Conservation (phyloP, 2,329 filamentous ascomycete species). For the Epichloe hybrida region DNA sequence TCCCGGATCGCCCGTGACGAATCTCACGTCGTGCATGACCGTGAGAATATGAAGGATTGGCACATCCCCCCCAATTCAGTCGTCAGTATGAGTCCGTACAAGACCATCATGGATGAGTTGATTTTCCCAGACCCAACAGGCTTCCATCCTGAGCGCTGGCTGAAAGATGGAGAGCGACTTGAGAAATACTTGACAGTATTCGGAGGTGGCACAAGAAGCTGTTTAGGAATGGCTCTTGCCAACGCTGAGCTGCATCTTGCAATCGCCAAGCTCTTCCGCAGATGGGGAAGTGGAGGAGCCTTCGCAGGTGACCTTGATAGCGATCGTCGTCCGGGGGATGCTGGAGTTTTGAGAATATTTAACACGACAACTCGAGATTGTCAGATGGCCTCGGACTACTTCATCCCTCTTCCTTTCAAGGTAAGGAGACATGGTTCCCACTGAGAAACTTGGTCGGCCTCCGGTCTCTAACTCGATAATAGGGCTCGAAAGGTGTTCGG, state of each 20-base stretch:
- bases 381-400: constrained; percentile 24
- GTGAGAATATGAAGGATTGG: constrained; percentile 14
- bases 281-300: constrained; percentile 22
- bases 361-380: constrained; percentile 22
- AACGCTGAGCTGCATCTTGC: constrained; percentile 25
- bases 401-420: constrained; percentile 26
- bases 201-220: constrained; percentile 21
- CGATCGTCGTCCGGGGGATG: constrained; percentile 20
- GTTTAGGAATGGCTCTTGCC: constrained; percentile 25
- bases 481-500: constrained; percentile 21
- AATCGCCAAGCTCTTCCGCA: constrained; percentile 24
- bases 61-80: constrained; percentile 21
- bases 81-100: constrained; percentile 25
- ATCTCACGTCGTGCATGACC: constrained; percentile 17
- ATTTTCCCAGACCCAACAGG: constrained; percentile 20
- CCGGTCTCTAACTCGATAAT: constrained; percentile 3
- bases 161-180: constrained; percentile 17
- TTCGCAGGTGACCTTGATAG: constrained; percentile 17
- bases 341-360: constrained; percentile 21
- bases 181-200: constrained; percentile 22
- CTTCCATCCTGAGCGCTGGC: constrained; percentile 24
- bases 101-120: constrained; percentile 19
- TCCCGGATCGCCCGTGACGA: constrained; percentile 32
- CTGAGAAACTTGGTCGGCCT: too few species aligned
- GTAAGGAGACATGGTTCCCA: constrained; percentile 6